A percentile compares a stretch with the other conserved stretches of the same genome.
Evolutionary conservation across 768 basidiomycete species (phyloP).

Genomic region (Agaricus sinodeliciosus): DNA sequence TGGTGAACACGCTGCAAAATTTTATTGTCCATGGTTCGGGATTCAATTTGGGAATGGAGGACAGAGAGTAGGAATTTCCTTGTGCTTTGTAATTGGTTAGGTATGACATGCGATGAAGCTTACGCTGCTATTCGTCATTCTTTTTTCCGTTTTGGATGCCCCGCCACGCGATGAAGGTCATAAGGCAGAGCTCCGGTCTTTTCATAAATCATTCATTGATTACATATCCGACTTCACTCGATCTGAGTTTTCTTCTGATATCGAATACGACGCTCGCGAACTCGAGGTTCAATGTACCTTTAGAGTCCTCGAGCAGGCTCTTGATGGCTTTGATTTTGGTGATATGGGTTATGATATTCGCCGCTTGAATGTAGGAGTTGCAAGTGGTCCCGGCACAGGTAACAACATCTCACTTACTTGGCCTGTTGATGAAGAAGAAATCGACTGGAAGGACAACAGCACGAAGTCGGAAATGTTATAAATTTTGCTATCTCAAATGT

Average conservation of each 20-base stretch:
- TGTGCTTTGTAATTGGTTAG: background rate
- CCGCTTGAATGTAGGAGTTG: no score
- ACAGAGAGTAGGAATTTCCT: background rate
- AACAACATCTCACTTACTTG: no score
- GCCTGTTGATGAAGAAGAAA: no score
- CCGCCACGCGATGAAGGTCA: background rate
- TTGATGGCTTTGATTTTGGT: no score
- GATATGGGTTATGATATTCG: no score
- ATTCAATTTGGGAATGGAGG: background rate
- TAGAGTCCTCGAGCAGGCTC: no score
- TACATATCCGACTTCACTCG: background rate
- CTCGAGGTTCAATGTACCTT: background rate
- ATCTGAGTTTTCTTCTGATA: background rate
- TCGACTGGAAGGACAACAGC: no score
- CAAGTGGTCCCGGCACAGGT: no score
- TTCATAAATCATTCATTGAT: background rate
- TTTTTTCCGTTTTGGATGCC: background rate
- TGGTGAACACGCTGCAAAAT: background rate
- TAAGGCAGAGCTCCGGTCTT: no score
- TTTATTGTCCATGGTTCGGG: background rate
- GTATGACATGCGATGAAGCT: background rate
- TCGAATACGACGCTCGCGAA: background rate
- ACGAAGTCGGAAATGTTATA: no score
- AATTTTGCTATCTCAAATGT: no score
- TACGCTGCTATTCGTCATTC: background rate